Evolutionary conservation across 2,329 filamentous ascomycete genomes (phyloP), one percentile per base, ranked within the genome.

Genomic region (Cladophialophora bantiana): DNA sequence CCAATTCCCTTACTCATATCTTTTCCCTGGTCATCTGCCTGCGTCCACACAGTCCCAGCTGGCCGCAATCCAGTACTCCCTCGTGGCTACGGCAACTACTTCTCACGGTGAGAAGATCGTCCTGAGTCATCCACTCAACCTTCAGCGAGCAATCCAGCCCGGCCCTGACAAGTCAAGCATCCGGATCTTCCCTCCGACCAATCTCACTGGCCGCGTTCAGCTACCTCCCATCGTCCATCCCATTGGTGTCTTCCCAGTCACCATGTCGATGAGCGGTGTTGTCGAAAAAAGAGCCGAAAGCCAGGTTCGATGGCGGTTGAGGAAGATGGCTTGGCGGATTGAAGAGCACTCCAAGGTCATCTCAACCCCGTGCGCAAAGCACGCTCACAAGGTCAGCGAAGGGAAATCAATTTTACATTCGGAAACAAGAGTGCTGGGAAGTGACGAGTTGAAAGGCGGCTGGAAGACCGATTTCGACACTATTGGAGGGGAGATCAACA

Each of bases 111-210:
- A 88, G 71, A 84, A 84, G 66, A 84, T 92, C 75, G 87, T 84
- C 72, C 86, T 92, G 74, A 85, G 87, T 68, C 87, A 88, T 74
- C 85, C 86, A 9, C 83, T 98, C 53, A 84, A 89, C 63, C 86
- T 98, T 72, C 90, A 90, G 81, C 91, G 94, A 68, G 91, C 93
- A 38, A 87, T 98, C 32, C 85, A 90, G 61, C 88, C 92, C 2
- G 91, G 93, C 57, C 84, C 86, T 61, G 93, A 96, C 68, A 94
- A 96, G 80, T 90, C 94, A 79, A 96, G 92, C 15, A 89, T 97
- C 69, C 92, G 94, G 75, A 91, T 98, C 75, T 99, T 99, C 80
- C 95, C 94, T 56, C 94, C 95, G 0, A 99, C 95, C 72, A 95
- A 96, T 80, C 89, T 99, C 74, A 94, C 92, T 72, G 91, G 93